phyloP scores from a whole-genome alignment of 2,329 filamentous ascomycete genomes.

The Parafenestella ontariensis region DNA sequence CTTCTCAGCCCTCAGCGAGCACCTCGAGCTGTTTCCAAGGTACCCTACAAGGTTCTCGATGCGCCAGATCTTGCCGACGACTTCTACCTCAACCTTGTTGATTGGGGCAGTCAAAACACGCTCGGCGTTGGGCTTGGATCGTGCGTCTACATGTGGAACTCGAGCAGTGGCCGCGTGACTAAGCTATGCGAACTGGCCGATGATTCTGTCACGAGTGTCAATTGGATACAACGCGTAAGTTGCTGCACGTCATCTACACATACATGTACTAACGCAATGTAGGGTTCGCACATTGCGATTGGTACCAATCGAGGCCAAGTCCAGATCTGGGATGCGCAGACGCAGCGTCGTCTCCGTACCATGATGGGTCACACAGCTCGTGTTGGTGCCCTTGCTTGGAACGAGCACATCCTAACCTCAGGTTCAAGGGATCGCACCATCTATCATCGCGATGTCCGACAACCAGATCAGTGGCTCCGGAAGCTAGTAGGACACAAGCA shows the following conservation, averaged over 20 bases:
- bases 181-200: conserved; percentile 92
- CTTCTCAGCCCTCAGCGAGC: conserved; percentile 88
- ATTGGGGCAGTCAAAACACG: conserved; percentile 96
- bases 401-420: conserved; percentile 95
- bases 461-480: conserved; percentile 86
- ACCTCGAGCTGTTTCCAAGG: conserved; percentile 89
- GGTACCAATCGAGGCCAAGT: conserved; percentile 94
- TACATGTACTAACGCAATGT: conserved; percentile 14
- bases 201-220: conserved; percentile 94
- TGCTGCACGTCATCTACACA: neutral
- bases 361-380: conserved; percentile 97
- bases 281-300: conserved; percentile 92
- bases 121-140: conserved; percentile 90
- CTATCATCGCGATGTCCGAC: conserved; percentile 93
- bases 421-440: conserved; percentile 93
- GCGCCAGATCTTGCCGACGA: conserved; percentile 95
- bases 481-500: conserved; percentile 95
- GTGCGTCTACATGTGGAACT: conserved; percentile 99
- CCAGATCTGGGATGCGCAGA: conserved; percentile 96
- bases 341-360: conserved; percentile 81
- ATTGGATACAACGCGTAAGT: conserved; percentile 87
- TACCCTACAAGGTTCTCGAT: conserved; percentile 97
- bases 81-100: conserved; percentile 96
- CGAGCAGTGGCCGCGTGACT: conserved; percentile 85
- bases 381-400: conserved; percentile 95